These are phyloP conservation scores for Phaeosphaeria sp. DNA, from an alignment of 2,329 filamentous ascomycete species.

Conservation along the genomic window DNA sequence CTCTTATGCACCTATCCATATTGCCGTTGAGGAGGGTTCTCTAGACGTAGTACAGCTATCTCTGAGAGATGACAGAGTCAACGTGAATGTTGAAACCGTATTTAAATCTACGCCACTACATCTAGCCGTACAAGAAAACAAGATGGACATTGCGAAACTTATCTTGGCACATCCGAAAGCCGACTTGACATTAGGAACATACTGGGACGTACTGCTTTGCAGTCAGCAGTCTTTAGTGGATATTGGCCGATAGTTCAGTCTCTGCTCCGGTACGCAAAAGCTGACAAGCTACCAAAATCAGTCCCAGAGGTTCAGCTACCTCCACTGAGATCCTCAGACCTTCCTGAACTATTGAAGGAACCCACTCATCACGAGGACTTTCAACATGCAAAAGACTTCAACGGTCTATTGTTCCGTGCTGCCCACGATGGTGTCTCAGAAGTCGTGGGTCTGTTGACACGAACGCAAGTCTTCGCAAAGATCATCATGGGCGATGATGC, in stretches of 20 bases:
- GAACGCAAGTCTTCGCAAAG: not conserved
- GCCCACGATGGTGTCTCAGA: not conserved
- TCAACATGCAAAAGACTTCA: not conserved
- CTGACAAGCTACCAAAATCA: not conserved
- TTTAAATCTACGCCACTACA: not conserved
- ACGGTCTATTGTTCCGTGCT: not conserved
- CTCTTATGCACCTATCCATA: not conserved
- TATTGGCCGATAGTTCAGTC: not conserved
- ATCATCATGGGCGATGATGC: not conserved
- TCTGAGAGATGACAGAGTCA: not conserved
- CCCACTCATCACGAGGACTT: not conserved
- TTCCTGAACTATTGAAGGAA: not conserved
- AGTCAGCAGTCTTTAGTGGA: not conserved
- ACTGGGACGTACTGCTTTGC: not conserved
- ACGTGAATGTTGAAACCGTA: not conserved
- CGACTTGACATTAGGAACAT: not conserved
- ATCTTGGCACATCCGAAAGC: not conserved
- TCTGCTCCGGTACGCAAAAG: not conserved
- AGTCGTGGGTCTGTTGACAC: not conserved
- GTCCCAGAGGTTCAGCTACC: not conserved
- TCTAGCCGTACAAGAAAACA: not conserved
- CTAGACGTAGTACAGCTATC: not conserved
- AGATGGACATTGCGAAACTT: not conserved
- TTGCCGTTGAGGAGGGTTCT: not conserved
- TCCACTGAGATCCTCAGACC: not conserved